Percentiles rank a stretch among this genome's conserved stretches.
phyloP scores from a whole-genome alignment of 805 yeast genomes.

The Metschnikowia cubensis region DNA sequence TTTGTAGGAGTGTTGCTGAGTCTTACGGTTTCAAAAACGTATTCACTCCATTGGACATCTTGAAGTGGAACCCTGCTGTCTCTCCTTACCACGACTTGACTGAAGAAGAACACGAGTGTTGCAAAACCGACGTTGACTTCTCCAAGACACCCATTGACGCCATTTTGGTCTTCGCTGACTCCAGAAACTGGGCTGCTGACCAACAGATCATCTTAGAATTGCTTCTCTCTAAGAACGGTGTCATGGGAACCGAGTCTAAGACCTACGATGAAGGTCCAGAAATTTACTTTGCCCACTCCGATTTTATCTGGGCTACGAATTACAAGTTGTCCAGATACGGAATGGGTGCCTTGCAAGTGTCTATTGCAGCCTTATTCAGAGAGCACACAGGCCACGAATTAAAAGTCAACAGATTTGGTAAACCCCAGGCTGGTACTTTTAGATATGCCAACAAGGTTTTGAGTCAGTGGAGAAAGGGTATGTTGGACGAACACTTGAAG shows the following conservation, averaged over 20 bases:
- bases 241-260: slow-evolving; percentile 75
- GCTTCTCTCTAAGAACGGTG: slow-evolving; percentile 70
- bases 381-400: slow-evolving; percentile 82
- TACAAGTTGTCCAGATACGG: slow-evolving; percentile 80
- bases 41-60: slow-evolving; percentile 74
- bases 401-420: slow-evolving; percentile 80
- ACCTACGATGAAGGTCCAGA: slow-evolving; percentile 75
- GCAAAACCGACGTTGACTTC: slow-evolving; percentile 55
- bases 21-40: slow-evolving; percentile 82
- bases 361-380: slow-evolving; percentile 77
- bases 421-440: slow-evolving; percentile 86
- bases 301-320: slow-evolving; percentile 90
- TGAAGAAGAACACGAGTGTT: slow-evolving; percentile 59
- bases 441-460: slow-evolving; percentile 77
- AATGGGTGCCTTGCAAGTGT: slow-evolving; percentile 91
- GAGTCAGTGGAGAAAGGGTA: slow-evolving; percentile 72
- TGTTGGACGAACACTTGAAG: slow-evolving; percentile 69
- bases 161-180: slow-evolving; percentile 84
- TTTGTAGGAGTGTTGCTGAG: slow-evolving; percentile 77
- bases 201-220: slow-evolving; percentile 85
- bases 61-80: slow-evolving; percentile 84
- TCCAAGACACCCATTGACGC: slow-evolving; percentile 68
- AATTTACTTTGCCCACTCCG: slow-evolving; percentile 86
- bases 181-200: slow-evolving; percentile 91
- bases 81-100: slow-evolving; percentile 78